Percentiles rank a stretch among this genome's conserved stretches.
Conservation (phyloP, 2,329 filamentous ascomycete species). For the Cladobotryum protrusum region DNA sequence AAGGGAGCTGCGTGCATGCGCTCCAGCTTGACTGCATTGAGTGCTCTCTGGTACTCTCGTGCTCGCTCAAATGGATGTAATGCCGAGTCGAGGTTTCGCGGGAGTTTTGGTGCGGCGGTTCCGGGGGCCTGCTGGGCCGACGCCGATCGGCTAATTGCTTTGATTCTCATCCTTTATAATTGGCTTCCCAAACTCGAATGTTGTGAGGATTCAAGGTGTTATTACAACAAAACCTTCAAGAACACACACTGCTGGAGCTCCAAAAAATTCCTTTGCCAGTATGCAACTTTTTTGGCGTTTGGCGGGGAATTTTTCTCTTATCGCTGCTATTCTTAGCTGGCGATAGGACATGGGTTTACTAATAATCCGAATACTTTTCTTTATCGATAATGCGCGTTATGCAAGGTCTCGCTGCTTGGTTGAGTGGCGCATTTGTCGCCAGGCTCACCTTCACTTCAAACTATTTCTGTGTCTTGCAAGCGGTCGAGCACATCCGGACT, state of each 20-base stretch:
- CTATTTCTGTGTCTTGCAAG: neutral
- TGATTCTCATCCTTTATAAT: conserved; percentile 46
- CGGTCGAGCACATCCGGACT: too few relatives aligned
- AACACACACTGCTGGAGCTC: neutral
- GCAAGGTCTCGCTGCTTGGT: conserved; percentile 2
- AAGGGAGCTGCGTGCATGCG: conserved; percentile 77
- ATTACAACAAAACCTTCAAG: neutral
- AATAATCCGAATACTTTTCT: conserved; percentile 20
- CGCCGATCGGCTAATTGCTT: conserved; percentile 60
- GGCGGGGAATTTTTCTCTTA: conserved; percentile 28
- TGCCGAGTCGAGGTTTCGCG: conserved; percentile 72
- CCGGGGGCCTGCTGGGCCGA: conserved; percentile 61
- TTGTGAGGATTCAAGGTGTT: neutral
- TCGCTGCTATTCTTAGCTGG: conserved; percentile 14
- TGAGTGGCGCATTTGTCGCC: conserved; percentile 3
- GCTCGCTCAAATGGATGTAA: conserved; percentile 88
- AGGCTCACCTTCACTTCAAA: conserved; percentile 8
- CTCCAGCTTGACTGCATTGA: conserved; percentile 83
- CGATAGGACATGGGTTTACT: conserved; percentile 27
- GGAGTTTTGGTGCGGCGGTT: conserved; percentile 57
- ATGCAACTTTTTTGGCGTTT: conserved; percentile 5
- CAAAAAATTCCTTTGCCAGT: conserved; percentile 1
- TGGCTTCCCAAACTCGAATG: neutral
- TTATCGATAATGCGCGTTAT: conserved; percentile 9
- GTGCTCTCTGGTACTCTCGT: conserved; percentile 57